These are phyloP conservation scores for Umbelopsis isabellina DNA, from an alignment of 192 early-diverging fungal species.

Conservation along the genomic window DNA sequence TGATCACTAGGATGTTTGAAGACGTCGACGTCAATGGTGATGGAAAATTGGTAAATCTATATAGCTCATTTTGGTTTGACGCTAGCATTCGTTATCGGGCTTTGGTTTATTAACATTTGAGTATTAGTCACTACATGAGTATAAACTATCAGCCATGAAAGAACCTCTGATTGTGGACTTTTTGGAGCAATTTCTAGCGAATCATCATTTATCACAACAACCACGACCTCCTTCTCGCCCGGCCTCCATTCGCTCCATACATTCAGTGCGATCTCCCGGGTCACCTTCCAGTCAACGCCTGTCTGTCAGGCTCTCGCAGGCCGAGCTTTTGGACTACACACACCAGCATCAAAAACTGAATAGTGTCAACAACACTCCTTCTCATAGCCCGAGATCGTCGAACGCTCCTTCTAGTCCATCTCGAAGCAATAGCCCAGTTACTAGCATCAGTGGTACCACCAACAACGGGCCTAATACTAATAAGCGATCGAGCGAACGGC, in stretches of 20 bases:
- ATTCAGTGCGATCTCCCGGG: conserved; percentile 26
- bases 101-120: not conserved
- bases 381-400: conserved; percentile 13
- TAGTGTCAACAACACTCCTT: conserved; percentile 8
- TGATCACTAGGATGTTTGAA: conserved; percentile 75
- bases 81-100: not conserved
- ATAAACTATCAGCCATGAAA: conserved; percentile 78
- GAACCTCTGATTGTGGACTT: conserved; percentile 81
- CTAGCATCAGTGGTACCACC: conserved; percentile 13
- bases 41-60: conserved; percentile 66
- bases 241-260: conserved; percentile 33
- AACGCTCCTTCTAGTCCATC: conserved; percentile 12
- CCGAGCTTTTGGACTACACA: conserved; percentile 40
- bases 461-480: not conserved
- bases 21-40: conserved; percentile 83
- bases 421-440: conserved; percentile 16
- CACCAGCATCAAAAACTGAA: conserved; percentile 31
- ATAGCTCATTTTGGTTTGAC: not conserved
- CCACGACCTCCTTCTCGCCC: conserved; percentile 35
- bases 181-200: conserved; percentile 71
- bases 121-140: conserved; percentile 69
- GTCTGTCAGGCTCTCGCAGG: conserved; percentile 39
- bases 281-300: conserved; percentile 26
- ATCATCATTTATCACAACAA: conserved; percentile 46
- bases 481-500: conserved; percentile 16